Evolutionary conservation across 2,329 filamentous ascomycete species (phyloP), one percentile per base, ranked within the genome.

Genomic region (Curvularia lunata): DNA sequence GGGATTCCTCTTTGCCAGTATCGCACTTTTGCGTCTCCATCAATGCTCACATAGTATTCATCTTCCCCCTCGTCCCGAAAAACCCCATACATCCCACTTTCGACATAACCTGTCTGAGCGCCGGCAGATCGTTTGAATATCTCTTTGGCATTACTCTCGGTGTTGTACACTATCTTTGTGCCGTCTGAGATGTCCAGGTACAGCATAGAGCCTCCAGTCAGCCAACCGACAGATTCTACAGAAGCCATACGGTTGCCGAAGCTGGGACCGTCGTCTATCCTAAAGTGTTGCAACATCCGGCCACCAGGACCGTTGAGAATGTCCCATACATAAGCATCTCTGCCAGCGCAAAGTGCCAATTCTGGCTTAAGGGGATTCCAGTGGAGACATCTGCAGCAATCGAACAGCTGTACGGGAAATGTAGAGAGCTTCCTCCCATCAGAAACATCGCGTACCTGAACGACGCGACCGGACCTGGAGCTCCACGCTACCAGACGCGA

Each of bases 401-500:
- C 41, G 9, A 19, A 27, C 18, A 43, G 23, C 7, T 43, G 25
- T 43, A 27, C 8, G 13, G 41, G 41, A 27, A 43, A 43, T 10
- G 23, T 27, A 4, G 41, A 23, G 5, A 49, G 41, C 23, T 68
- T 59, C 1, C 25, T 59, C 3, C 69, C 66, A 19, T 60, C 34
- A 3, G 21, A 10, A 1, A 69, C 66, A 7, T 63, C 48, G 16
- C 66, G 66, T 4, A 73, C 62, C 16, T 66, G 42, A 23, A 74
- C 37, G 3, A 51, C 38, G 1, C 12, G 34, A 3, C 68, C 69
- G 2, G 43, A 49, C 3, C 56, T 58, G 3, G 56, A 59, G 25
- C 63, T 72, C 69, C 70, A 73, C 2, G 63, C 61, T 28, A 73
- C 63, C 23, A 64, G 57, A 30, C 63, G 63, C 1, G 69, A 71